These are phyloP conservation scores for Salvia rosmarinus DNA, from an alignment of 257 asterid species.

Conservation along the genomic window DNA sequence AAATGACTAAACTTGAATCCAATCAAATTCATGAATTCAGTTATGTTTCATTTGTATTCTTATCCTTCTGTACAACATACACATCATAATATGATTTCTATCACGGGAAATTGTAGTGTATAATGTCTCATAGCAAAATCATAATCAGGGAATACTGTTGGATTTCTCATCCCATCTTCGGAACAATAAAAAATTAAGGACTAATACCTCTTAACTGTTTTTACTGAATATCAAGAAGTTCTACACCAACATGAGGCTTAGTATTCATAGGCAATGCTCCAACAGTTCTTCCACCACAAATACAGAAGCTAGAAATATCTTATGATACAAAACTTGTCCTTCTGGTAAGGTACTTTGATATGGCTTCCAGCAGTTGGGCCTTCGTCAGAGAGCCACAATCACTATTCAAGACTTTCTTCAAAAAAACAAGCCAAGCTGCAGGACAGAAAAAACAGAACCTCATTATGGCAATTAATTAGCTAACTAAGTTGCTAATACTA, in stretches of 20 bases:
- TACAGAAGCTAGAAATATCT: slow-evolving; percentile 61
- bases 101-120: neutral
- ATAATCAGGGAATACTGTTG: neutral
- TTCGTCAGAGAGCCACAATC: slow-evolving; percentile 58
- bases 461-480: slow-evolving; percentile 19
- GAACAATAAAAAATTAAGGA: slow-evolving; percentile 18
- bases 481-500: slow-evolving; percentile 11
- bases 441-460: slow-evolving; percentile 28
- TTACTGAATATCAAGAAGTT: slow-evolving; percentile 62
- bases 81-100: slow-evolving; percentile 3
- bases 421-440: slow-evolving; percentile 72
- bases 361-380: slow-evolving; percentile 58
- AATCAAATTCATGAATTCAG: neutral
- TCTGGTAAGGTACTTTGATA: slow-evolving; percentile 66
- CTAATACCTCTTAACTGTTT: slow-evolving; percentile 68
- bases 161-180: slow-evolving; percentile 6
- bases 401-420: slow-evolving; percentile 59
- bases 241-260: slow-evolving; percentile 42
- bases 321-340: slow-evolving; percentile 62
- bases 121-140: neutral
- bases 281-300: slow-evolving; percentile 63
- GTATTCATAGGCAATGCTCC: slow-evolving; percentile 30
- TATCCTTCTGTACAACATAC: slow-evolving; percentile 1
- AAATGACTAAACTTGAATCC: slow-evolving; percentile 7
- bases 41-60: slow-evolving; percentile 8